phyloP scores from a whole-genome alignment of 345 rosid species.

The Linum tenue region DNA sequence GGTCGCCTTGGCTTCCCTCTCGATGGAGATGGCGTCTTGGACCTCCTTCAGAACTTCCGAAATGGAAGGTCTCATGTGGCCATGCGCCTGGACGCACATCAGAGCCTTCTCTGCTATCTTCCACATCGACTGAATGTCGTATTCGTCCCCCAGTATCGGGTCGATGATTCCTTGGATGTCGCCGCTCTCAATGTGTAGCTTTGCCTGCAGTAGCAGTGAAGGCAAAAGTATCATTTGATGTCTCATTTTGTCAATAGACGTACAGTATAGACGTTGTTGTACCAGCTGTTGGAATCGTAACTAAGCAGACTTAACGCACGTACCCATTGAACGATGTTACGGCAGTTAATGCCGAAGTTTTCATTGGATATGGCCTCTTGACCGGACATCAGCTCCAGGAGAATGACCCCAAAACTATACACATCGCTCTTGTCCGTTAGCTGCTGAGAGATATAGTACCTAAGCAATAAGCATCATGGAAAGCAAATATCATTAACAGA shows the following conservation, averaged over 20 bases:
- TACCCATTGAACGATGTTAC: constrained; percentile 99
- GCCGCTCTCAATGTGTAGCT: constrained; percentile 87
- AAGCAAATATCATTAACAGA: not conserved
- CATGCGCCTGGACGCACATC: constrained; percentile 85
- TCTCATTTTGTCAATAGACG: no score
- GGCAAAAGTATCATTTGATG: not conserved
- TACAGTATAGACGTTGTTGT: not conserved
- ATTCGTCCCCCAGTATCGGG: constrained; percentile 49
- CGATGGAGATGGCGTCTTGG: constrained; percentile 79
- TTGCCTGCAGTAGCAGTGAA: constrained; percentile 42
- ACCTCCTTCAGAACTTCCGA: constrained; percentile 92
- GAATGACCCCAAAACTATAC: constrained; percentile 95
- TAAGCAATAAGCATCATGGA: constrained; percentile 35
- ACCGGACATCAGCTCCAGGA: constrained; percentile 90
- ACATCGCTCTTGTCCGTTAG: constrained; percentile 96
- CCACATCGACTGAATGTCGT: constrained; percentile 96
- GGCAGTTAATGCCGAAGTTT: constrained; percentile 79
- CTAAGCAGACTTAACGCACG: constrained; percentile 15
- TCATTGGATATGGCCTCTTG: constrained; percentile 92
- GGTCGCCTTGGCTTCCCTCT: constrained; percentile 39
- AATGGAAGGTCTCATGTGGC: constrained; percentile 84
- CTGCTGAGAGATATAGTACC: constrained; percentile 97
- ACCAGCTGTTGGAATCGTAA: not conserved
- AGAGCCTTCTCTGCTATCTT: constrained; percentile 94
- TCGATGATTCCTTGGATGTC: constrained; percentile 88